Base-by-base conservation (phyloP, 1,284 basidiomycete genomes). In the Boletellus deceptivus region DNA sequence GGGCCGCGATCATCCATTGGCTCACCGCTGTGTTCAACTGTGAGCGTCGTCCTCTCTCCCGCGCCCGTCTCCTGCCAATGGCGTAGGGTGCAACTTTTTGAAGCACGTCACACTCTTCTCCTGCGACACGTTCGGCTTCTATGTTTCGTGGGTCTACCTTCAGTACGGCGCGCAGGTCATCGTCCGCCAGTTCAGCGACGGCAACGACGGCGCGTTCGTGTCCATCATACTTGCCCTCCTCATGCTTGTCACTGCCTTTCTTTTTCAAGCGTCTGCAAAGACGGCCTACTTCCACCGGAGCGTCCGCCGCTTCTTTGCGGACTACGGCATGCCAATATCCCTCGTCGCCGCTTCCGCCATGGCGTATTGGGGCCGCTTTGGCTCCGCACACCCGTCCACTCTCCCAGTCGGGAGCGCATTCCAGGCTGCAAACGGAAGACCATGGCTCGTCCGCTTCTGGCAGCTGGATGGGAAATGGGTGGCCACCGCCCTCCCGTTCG, bases 1-100 rank as follows among this genome's bases (percentile, higher is more conserved):
- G 95, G 94, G 91, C 83, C 13, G 94, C 95, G 0, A 93, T 94
- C 39, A 77, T 96, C 51, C 95, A 98, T 65, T 96, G 91, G 83
- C 67, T 93, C 43, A 89, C 90, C 8, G 91, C 95, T 3, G 72
- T 86, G 5, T 76, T 93, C 43, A 97, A 98, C 60, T 87, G 89
- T 84, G 55, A 59, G 84, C 69, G 20, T 44, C 43, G 4, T 41
- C 1, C 4, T 18, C 29, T 22, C 2, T 10, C 31, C 3, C 3
- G 9, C 13, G 16, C 22, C 2, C 9, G 7, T 43, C 49, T 61
- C 20, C 54, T 24, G 52, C 33, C 45, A 35, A 57, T 61, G 49
- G 56, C 59, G 13, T 54, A 93, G 91, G 82, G 74, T 90, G 88
- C 59, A 87, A 89, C 62, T 87, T 90, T 55, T 75, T 93, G 33